Conservation (phyloP, 2,329 filamentous ascomycete species). For the Stromatinia cepivora region DNA sequence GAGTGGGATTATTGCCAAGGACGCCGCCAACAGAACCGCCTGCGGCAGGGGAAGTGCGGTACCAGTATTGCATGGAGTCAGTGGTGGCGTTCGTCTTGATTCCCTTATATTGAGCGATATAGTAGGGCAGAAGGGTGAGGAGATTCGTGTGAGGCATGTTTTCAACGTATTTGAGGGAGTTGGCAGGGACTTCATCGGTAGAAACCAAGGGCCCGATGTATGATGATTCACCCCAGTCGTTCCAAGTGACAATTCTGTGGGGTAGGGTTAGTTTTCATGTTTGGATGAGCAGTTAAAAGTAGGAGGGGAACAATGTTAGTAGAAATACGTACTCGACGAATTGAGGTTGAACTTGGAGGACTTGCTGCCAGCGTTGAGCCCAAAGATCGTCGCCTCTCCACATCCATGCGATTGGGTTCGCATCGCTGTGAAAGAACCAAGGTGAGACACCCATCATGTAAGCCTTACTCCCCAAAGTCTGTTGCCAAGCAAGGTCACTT, state of each 20-base stretch:
- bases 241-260: conserved; percentile 48
- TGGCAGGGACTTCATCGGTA: conserved; percentile 40
- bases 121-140: conserved; percentile 51
- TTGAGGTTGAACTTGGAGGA: conserved; percentile 48
- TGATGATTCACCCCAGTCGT: conserved; percentile 55
- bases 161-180: conserved; percentile 50
- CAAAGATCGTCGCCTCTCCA: conserved; percentile 63
- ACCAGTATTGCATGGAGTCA: conserved; percentile 47
- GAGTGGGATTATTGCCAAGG: conserved; percentile 37
- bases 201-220: conserved; percentile 52
- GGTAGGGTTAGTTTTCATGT: conserved; percentile 27
- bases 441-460: conserved; percentile 59
- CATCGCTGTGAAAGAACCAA: conserved; percentile 61
- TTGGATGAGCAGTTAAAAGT: conserved; percentile 23
- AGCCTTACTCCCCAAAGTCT: conserved; percentile 42
- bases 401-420: conserved; percentile 61
- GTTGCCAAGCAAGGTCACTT: conserved; percentile 46
- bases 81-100: conserved; percentile 37
- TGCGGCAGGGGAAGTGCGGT: conserved; percentile 43
- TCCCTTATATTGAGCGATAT: conserved; percentile 52
- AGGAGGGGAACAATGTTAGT: conserved; percentile 17
- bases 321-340: conserved; percentile 45
- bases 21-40: conserved; percentile 42
- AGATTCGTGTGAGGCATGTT: conserved; percentile 53
- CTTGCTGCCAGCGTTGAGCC: conserved; percentile 57